Evolutionary conservation across 1,284 basidiomycete species (phyloP).

Genomic region (Lentinus polychrous): DNA sequence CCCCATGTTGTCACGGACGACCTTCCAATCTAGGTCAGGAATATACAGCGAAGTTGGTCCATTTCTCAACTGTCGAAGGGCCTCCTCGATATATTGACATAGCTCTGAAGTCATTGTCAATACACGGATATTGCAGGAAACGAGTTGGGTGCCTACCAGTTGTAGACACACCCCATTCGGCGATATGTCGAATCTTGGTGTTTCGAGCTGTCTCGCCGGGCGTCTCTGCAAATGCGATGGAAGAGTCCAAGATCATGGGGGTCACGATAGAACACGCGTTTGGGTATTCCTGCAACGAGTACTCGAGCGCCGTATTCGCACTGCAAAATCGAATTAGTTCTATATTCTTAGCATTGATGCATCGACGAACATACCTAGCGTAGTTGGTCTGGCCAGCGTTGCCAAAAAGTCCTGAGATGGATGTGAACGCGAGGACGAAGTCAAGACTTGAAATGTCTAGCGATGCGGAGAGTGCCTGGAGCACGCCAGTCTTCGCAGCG

Average conservation of each 20-base stretch:
- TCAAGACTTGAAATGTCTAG: slow-evolving; percentile 24
- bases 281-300: slow-evolving; percentile 17
- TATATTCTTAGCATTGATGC: background rate
- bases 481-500: slow-evolving; percentile 25
- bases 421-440: slow-evolving; percentile 32
- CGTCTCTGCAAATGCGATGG: slow-evolving; percentile 9
- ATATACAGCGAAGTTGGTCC: slow-evolving; percentile 23
- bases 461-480: slow-evolving; percentile 19
- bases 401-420: slow-evolving; percentile 29
- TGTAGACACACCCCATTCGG: slow-evolving; percentile 23
- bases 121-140: background rate
- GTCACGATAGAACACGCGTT: slow-evolving; percentile 32
- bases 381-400: slow-evolving; percentile 36
- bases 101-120: slow-evolving; percentile 20
- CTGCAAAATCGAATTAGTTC: slow-evolving; percentile 16
- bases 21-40: slow-evolving; percentile 27
- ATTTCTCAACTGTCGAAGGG: slow-evolving; percentile 18
- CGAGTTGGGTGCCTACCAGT: slow-evolving; percentile 19
- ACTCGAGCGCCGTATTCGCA: slow-evolving; percentile 31
- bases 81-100: slow-evolving; percentile 25
- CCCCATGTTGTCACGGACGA: slow-evolving; percentile 18
- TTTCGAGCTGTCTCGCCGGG: slow-evolving; percentile 7
- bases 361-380: slow-evolving; percentile 24
- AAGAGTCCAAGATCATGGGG: slow-evolving; percentile 28
- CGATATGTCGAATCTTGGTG: slow-evolving; percentile 13